Evolutionary conservation across 139 green algal genomes (phyloP).

Genomic region (Diplosphaera chodatii): DNA sequence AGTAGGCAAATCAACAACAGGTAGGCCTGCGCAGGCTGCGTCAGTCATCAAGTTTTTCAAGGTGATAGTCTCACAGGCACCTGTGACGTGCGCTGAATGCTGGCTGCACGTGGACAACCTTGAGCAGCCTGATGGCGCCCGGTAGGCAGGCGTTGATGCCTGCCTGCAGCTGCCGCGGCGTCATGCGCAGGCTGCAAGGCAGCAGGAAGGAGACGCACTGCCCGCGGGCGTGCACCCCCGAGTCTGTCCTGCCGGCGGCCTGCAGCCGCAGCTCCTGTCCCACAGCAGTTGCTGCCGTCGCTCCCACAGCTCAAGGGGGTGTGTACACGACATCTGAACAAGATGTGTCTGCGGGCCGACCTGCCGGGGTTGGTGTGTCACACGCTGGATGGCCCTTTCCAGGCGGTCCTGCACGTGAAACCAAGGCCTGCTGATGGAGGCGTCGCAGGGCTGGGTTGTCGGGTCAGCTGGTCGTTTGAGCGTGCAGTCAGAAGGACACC

Average conservation of each 20-base stretch:
- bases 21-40: no score
- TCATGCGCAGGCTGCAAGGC: not conserved
- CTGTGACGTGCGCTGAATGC: slow-evolving; percentile 63
- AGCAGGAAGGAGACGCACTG: slow-evolving; percentile 45
- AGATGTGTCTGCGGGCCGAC: not conserved
- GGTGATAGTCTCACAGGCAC: not conserved
- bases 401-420: slow-evolving; percentile 43
- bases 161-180: slow-evolving; percentile 16
- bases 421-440: no score
- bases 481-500: no score
- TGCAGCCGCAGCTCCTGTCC: slow-evolving; percentile 39
- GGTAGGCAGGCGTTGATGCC: slow-evolving; percentile 54
- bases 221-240: slow-evolving; percentile 71
- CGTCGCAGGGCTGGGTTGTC: no score
- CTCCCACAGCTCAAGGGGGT: no score
- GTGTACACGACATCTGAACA: no score
- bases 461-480: no score
- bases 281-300: no score
- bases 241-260: slow-evolving; percentile 68
- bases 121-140: slow-evolving; percentile 40
- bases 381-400: slow-evolving; percentile 37
- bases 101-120: slow-evolving; percentile 29
- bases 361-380: slow-evolving; percentile 32
- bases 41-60: not conserved
- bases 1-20: not conserved